phyloP scores from a whole-genome alignment of 345 rosid species.

The Citrus medica region DNA sequence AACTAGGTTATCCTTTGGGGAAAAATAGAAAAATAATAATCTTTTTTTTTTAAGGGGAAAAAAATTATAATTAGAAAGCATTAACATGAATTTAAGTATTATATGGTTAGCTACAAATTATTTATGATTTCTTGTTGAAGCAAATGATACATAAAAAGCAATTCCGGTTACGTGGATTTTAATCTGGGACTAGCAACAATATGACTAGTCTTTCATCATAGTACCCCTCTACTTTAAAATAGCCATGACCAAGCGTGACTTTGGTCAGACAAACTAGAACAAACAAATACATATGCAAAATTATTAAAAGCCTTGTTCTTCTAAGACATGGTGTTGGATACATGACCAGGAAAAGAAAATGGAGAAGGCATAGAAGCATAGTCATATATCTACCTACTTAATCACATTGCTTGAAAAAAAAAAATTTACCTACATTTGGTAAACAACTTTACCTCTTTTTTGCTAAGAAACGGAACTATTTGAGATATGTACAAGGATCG shows the following conservation, averaged over 20 bases:
- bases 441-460: background rate
- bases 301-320: background rate
- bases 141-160: background rate
- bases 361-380: background rate
- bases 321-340: background rate
- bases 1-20: too few relatives aligned
- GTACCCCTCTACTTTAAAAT: background rate
- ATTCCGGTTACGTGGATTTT: background rate
- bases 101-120: background rate
- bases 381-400: background rate
- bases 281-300: background rate
- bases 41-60: too few relatives aligned
- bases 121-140: background rate
- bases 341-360: too few relatives aligned
- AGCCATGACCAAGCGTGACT: background rate
- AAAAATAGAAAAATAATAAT: too few relatives aligned
- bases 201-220: background rate
- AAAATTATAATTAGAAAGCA: background rate
- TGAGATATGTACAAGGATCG: too few relatives aligned
- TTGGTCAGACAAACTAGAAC: background rate
- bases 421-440: background rate
- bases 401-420: background rate
- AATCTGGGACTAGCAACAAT: background rate
- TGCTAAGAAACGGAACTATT: too few relatives aligned
- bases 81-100: background rate